phyloP scores from a whole-genome alignment of 2,329 filamentous ascomycete species.

The Alternaria sp. region DNA sequence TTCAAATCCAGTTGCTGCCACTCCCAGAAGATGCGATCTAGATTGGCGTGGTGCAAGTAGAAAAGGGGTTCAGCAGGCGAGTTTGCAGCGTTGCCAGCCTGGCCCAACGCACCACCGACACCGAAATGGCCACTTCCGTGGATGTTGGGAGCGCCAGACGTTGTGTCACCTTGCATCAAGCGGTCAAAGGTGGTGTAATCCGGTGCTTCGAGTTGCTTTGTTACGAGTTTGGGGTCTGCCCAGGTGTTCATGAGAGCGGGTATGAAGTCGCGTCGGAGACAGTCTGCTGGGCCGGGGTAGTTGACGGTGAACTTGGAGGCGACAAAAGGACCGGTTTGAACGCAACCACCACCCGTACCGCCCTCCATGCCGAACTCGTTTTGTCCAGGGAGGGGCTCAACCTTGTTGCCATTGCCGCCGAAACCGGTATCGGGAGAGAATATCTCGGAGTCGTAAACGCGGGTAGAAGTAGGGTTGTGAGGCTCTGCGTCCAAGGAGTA shows the following conservation, averaged over 20 bases:
- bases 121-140: slow-evolving; percentile 48
- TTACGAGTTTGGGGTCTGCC: no score
- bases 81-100: background rate
- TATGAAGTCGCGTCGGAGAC: no score
- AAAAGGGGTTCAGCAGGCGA: slow-evolving; percentile 34
- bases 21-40: slow-evolving; percentile 45
- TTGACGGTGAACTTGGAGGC: no score
- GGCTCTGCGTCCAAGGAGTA: slow-evolving; percentile 31
- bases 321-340: no score
- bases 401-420: slow-evolving; percentile 44
- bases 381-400: background rate
- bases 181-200: no score
- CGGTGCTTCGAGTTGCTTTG: no score
- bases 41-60: slow-evolving; percentile 48
- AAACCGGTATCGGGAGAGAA: slow-evolving; percentile 31
- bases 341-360: no score
- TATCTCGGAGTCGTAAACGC: slow-evolving; percentile 20
- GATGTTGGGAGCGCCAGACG: slow-evolving; percentile 25
- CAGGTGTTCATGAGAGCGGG: no score
- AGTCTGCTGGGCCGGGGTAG: no score
- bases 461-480: slow-evolving; percentile 17
- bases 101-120: slow-evolving; percentile 42
- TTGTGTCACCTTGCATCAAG: no score
- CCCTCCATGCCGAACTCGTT: no score
- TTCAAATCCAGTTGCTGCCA: slow-evolving; percentile 38